These are phyloP conservation scores for Malus asiatica DNA, from an alignment of 306 rosid species.

Conservation along the genomic window DNA sequence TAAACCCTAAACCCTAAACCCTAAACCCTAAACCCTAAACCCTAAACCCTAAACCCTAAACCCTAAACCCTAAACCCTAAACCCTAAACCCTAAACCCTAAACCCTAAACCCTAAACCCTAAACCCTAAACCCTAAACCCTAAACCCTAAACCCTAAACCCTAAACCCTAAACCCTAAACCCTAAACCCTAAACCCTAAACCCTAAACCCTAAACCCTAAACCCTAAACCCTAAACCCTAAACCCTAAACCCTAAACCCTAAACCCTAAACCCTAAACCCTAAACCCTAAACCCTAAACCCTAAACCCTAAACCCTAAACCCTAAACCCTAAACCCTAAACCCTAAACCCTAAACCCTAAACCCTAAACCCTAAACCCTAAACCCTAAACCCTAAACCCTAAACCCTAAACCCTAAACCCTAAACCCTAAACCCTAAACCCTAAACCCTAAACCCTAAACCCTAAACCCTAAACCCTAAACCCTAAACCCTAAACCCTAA, in stretches of 20 bases:
- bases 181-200: neutral
- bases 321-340: slow-evolving; percentile 1
- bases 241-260: slow-evolving; percentile 9
- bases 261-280: slow-evolving; percentile 10
- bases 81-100: neutral
- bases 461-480: too few relatives aligned
- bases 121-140: neutral
- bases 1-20: neutral
- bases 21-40: neutral
- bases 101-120: slow-evolving; percentile 1
- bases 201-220: too few relatives aligned
- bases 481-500: too few relatives aligned
- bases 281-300: slow-evolving; percentile 7
- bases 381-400: neutral
- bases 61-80: neutral
- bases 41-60: neutral
- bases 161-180: slow-evolving; percentile 9
- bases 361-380: slow-evolving; percentile 4
- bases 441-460: too few relatives aligned
- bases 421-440: neutral
- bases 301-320: slow-evolving; percentile 1
- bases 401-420: neutral
- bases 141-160: slow-evolving; percentile 1
- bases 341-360: neutral
- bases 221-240: slow-evolving; percentile 1